Percentiles rank a stretch among this genome's conserved stretches.
Conservation (phyloP, 1,139 yeast genomes). For the Diutina siamensis region DNA sequence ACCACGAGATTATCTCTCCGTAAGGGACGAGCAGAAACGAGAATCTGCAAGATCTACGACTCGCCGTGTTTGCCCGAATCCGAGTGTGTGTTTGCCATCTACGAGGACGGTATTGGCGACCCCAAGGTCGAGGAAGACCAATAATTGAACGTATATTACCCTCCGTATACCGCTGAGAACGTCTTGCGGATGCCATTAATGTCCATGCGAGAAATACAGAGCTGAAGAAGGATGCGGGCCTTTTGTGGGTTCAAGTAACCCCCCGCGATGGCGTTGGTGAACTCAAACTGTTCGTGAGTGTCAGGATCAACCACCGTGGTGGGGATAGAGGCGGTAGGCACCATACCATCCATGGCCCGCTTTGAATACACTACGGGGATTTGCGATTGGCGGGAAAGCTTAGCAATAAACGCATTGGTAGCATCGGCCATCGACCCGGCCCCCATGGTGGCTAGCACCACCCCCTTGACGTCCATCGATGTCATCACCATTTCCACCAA, state of each 20-base stretch:
- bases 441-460: conserved; percentile 60
- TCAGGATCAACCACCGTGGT: conserved; percentile 15
- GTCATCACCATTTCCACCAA: conserved; percentile 33
- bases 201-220: conserved; percentile 38
- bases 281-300: not conserved
- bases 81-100: conserved; percentile 90
- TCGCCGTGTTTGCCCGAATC: conserved; percentile 94
- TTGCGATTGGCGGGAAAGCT: conserved; percentile 9
- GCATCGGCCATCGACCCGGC: conserved; percentile 52
- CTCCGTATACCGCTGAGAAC: conserved; percentile 15
- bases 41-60: conserved; percentile 89
- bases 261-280: conserved; percentile 34
- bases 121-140: conserved; percentile 66
- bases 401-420: conserved; percentile 30
- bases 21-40: conserved; percentile 85
- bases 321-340: conserved; percentile 39
- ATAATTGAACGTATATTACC: not conserved
- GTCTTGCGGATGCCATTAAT: conserved; percentile 30
- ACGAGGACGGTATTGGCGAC: conserved; percentile 95
- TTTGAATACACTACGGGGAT: conserved; percentile 54
- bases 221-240: conserved; percentile 47
- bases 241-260: conserved; percentile 64
- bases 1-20: conserved; percentile 84
- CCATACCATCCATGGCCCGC: conserved; percentile 56
- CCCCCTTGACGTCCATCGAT: conserved; percentile 35